Evolutionary conservation across 495 filamentous ascomycete species (phyloP).

Genomic region (Staphylotrichum tortipilum): DNA sequence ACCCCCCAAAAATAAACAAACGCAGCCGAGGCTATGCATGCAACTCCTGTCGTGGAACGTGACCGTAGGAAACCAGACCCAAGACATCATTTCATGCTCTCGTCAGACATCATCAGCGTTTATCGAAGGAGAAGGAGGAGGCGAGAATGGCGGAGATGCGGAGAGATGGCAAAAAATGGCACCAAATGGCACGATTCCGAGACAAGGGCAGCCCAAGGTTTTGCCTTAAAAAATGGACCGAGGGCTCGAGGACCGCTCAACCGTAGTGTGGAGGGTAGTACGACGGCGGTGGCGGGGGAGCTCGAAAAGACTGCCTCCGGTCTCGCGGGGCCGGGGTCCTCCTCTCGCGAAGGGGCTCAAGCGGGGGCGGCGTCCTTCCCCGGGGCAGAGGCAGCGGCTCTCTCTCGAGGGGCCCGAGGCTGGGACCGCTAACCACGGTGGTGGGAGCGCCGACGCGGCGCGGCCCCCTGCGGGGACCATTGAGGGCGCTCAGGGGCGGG

Average conservation of each 20-base stretch:
- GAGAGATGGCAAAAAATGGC: not conserved
- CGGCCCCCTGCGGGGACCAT: conserved; percentile 31
- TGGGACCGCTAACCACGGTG: conserved; percentile 29
- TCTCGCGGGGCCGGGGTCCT: conserved; percentile 26
- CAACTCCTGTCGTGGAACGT: conserved; percentile 6
- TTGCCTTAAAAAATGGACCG: not conserved
- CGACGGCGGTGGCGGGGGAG: conserved; percentile 21
- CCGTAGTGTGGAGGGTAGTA: conserved; percentile 17
- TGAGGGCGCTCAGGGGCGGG: conserved; percentile 46
- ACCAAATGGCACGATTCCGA: too few species aligned
- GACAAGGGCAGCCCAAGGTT: too few species aligned
- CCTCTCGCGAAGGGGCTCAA: conserved; percentile 25
- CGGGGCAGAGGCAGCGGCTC: conserved; percentile 18
- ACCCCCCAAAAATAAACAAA: not conserved
- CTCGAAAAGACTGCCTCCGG: conserved; percentile 18
- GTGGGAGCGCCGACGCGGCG: conserved; percentile 22
- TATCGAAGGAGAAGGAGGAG: not conserved
- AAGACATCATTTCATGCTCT: conserved; percentile 13
- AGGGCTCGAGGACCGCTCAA: not conserved
- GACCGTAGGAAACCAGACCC: not conserved
- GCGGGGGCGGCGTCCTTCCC: conserved; percentile 26
- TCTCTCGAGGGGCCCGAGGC: conserved; percentile 21
- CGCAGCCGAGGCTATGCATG: conserved; percentile 17
- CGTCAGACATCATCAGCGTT: conserved; percentile 11
- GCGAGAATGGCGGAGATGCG: not conserved